Evolutionary conservation across 129 eudicot species (phyloP), one percentile per base, ranked within the genome.

Genomic region (Glebionis coronaria): DNA sequence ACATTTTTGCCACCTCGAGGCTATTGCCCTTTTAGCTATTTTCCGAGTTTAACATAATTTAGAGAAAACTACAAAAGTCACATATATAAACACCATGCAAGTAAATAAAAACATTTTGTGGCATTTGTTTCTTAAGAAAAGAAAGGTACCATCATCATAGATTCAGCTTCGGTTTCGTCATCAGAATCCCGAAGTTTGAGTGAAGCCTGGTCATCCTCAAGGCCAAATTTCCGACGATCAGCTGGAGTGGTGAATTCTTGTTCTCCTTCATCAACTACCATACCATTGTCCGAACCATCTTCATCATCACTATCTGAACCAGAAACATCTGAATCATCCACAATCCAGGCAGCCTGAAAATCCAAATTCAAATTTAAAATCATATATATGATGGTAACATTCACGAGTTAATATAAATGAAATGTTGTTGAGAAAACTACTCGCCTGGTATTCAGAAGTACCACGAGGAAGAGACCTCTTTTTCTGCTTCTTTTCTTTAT

Each of bases 291-390:
- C 71, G 67, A 85, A 70, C 80, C 87, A 61, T 61, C 86, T 44
- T 81, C 88, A 61, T 82, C 88, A 61, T 79, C 85, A 74, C 69
- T 65, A 55, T 81, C 95, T 45, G 85, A 31, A 66, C 62, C 78
- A 27, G 90, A 89, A 42, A 66, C 87, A 66, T 89, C 97, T 25
- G 97, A 86, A 73, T 87, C 97, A 73, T 94, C 95, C 51, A 90
- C 81, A 23, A 89, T 89, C 99, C 99, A 94, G 51, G 97, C 95
- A 73, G 99, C 97, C 99, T 94, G 85, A 25, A 73, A 73, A 73
- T 60, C 68, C 12, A 63, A 51, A 18, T 10, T 16, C n/a, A 42
- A 9, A 31, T 19, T 15, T 40, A 70, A 1, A 4, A 28, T 14
- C 50, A 50, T 13, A 62, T 38, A 15, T 13, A 46, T 27, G 42